Evolutionary conservation across 805 yeast species (phyloP).

Genomic region (Yamadazyma tumulicola): DNA sequence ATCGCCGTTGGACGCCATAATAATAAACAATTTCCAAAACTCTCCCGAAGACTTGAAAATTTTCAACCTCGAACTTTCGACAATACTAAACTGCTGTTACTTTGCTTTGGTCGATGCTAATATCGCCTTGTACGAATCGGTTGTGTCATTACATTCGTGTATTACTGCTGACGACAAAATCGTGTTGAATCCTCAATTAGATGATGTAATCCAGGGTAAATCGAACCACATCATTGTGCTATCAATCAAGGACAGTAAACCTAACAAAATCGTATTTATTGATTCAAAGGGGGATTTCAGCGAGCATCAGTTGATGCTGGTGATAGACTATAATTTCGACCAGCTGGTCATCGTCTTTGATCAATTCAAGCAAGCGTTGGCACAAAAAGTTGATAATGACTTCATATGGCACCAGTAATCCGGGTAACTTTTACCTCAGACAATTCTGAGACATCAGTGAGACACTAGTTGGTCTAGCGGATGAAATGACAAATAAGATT

Average conservation of each 20-base stretch:
- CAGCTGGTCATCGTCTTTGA: conserved; percentile 44
- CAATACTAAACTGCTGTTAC: conserved; percentile 59
- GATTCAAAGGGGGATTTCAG: conserved; percentile 74
- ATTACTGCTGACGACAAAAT: conserved; percentile 20
- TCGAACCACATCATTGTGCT: conserved; percentile 70
- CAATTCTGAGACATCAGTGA: conserved; percentile 1
- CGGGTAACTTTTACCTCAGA: neutral
- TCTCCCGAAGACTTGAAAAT: conserved; percentile 57
- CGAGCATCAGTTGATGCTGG: conserved; percentile 49
- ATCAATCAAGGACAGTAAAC: conserved; percentile 47
- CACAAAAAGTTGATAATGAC: conserved; percentile 47
- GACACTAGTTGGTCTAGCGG: neutral
- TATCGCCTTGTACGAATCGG: conserved; percentile 61
- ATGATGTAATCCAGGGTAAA: conserved; percentile 38
- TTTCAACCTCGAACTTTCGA: conserved; percentile 26
- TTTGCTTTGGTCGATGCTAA: conserved; percentile 81
- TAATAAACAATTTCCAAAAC: conserved; percentile 16
- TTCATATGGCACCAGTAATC: conserved; percentile 50
- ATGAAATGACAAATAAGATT: neutral
- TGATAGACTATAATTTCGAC: conserved; percentile 50
- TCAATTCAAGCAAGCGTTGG: conserved; percentile 43
- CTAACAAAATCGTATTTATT: conserved; percentile 55
- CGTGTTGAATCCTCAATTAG: conserved; percentile 43
- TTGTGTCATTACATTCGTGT: conserved; percentile 47
- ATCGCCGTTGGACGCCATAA: conserved; percentile 19